phyloP scores from a whole-genome alignment of 805 yeast genomes.

The Wickerhamiella parazyma region DNA sequence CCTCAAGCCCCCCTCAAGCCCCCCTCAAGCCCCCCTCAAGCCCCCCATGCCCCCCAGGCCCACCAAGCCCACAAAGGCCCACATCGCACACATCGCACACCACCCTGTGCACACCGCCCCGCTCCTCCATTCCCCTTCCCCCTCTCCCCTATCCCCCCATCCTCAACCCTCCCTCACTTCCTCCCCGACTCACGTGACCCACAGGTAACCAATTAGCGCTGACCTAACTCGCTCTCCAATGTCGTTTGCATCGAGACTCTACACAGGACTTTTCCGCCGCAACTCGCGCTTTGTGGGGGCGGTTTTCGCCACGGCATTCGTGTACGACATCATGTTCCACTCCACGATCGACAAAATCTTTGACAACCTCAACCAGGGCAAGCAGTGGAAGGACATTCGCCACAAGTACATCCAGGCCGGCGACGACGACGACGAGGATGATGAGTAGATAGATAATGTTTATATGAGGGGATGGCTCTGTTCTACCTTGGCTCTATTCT shows the following conservation, averaged over 20 bases:
- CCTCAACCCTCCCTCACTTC: not conserved
- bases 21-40: too few relatives aligned
- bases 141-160: too few relatives aligned
- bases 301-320: constrained; percentile 70
- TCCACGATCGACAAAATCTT: constrained; percentile 25
- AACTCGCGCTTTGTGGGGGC: constrained; percentile 79
- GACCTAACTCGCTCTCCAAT: constrained; percentile 7
- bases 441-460: constrained; percentile 7
- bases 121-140: too few relatives aligned
- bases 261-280: constrained; percentile 70
- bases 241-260: constrained; percentile 35
- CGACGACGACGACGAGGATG: constrained; percentile 20
- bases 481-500: too few relatives aligned
- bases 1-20: too few relatives aligned
- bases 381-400: constrained; percentile 25
- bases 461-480: too few relatives aligned
- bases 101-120: too few relatives aligned
- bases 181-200: constrained; percentile 5
- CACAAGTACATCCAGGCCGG: constrained; percentile 19
- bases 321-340: constrained; percentile 38
- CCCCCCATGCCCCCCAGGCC: too few relatives aligned
- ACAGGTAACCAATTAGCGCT: constrained; percentile 8
- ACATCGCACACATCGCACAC: too few relatives aligned
- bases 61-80: too few relatives aligned
- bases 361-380: constrained; percentile 28